Evolutionary conservation across 1,284 basidiomycete species (phyloP).

Genomic region (Fomitiporia mediterranea): DNA sequence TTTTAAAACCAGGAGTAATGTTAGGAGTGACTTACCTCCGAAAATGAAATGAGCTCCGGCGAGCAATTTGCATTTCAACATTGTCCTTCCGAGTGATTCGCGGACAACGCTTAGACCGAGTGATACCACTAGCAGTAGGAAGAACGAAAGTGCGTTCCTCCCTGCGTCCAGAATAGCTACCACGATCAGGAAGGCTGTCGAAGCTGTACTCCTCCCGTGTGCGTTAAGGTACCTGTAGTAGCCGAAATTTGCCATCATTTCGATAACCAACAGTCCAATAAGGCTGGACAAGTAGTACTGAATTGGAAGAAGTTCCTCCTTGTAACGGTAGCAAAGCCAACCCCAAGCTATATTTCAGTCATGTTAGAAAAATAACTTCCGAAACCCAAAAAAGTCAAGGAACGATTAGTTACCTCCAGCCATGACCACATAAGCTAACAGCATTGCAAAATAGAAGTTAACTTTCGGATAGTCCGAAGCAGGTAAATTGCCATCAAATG

Average conservation of each 20-base stretch:
- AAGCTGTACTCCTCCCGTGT: constrained; percentile 70
- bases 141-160: constrained; percentile 91
- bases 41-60: constrained; percentile 89
- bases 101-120: constrained; percentile 82
- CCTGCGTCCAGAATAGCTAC: constrained; percentile 91
- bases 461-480: constrained; percentile 99
- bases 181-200: constrained; percentile 82
- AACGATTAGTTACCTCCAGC: not conserved
- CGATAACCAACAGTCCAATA: constrained; percentile 84
- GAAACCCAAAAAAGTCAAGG: not conserved
- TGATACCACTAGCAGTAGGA: constrained; percentile 89
- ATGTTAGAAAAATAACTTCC: constrained; percentile 64
- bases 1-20: not conserved
- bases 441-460: constrained; percentile 45
- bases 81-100: constrained; percentile 73
- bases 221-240: constrained; percentile 91
- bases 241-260: constrained; percentile 89
- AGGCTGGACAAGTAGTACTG: constrained; percentile 96
- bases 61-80: constrained; percentile 74
- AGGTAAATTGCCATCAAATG: constrained; percentile 84
- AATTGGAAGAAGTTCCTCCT: constrained; percentile 80
- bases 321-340: constrained; percentile 78
- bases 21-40: constrained; percentile 57
- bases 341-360: constrained; percentile 59
- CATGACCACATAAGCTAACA: constrained; percentile 29